phyloP scores from a whole-genome alignment of 2,329 filamentous ascomycete genomes.

The Cadophora gregata region DNA sequence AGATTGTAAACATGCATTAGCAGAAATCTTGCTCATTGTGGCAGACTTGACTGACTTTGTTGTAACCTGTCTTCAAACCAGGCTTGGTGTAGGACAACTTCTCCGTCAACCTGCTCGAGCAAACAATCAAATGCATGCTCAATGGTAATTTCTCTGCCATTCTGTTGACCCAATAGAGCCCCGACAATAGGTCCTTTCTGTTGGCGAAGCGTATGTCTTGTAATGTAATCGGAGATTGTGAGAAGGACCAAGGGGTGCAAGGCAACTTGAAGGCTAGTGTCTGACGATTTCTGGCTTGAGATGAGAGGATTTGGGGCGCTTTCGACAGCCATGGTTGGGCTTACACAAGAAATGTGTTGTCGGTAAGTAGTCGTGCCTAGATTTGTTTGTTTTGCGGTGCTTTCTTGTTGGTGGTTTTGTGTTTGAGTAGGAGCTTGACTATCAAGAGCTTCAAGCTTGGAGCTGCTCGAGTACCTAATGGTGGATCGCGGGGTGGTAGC shows the following conservation, averaged over 20 bases:
- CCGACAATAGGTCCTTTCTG: constrained; percentile 81
- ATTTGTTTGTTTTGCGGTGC: neutral
- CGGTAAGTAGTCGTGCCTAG: too few relatives aligned
- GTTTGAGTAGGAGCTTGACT: neutral
- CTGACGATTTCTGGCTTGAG: constrained; percentile 67
- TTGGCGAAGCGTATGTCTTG: constrained; percentile 81
- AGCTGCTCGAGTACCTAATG: constrained; percentile 10
- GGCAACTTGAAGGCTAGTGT: constrained; percentile 75
- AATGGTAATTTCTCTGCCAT: constrained; percentile 87
- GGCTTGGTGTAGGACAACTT: constrained; percentile 65
- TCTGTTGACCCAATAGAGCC: constrained; percentile 88
- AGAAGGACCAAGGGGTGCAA: constrained; percentile 95
- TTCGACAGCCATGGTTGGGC: constrained; percentile 54
- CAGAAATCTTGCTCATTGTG: neutral
- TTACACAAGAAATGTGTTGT: neutral
- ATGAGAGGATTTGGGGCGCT: constrained; percentile 60
- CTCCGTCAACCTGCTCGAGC: constrained; percentile 54
- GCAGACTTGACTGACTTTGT: constrained; percentile 70
- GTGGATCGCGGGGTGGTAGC: constrained; percentile 20
- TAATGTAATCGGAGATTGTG: constrained; percentile 96
- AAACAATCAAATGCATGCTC: constrained; percentile 92
- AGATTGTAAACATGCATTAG: constrained; percentile 23
- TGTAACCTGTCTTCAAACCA: constrained; percentile 83
- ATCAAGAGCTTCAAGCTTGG: neutral
- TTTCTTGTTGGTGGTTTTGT: neutral